Conservation (phyloP, 306 rosid genomes). For the Corylus avellana region DNA sequence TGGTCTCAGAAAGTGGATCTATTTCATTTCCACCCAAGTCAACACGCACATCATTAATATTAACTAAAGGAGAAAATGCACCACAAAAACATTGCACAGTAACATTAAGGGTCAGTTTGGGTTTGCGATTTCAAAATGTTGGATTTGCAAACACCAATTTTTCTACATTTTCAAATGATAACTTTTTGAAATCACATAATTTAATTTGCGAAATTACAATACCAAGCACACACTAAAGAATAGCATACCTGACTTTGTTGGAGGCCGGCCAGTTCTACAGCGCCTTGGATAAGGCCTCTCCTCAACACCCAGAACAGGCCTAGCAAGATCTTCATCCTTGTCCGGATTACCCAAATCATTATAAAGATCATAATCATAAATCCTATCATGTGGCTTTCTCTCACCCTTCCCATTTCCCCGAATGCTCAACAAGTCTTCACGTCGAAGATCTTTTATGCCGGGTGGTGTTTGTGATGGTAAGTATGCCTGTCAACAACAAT, state of each 20-base stretch:
- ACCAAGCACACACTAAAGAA: too few relatives aligned
- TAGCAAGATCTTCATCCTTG: slow-evolving; percentile 61
- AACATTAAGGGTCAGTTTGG: too few relatives aligned
- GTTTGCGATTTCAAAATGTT: too few relatives aligned
- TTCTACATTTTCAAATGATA: too few relatives aligned
- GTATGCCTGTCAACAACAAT: slow-evolving; percentile 50
- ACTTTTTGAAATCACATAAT: too few relatives aligned
- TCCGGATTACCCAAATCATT: slow-evolving; percentile 94
- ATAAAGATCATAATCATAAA: slow-evolving; percentile 80
- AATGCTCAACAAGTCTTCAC: slow-evolving; percentile 64
- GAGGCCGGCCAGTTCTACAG: slow-evolving; percentile 83
- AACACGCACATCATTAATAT: slow-evolving; percentile 20
- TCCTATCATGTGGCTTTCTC: slow-evolving; percentile 72
- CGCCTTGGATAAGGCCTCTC: slow-evolving; percentile 89
- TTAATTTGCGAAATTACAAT: too few relatives aligned
- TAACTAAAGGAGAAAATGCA: not conserved
- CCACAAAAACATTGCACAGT: not conserved
- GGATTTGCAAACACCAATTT: too few relatives aligned
- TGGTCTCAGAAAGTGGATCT: slow-evolving; percentile 74
- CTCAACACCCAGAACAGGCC: slow-evolving; percentile 65
- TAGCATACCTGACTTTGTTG: slow-evolving; percentile 52
- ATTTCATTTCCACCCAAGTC: slow-evolving; percentile 28
- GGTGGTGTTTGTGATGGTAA: slow-evolving; percentile 86
- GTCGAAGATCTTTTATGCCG: slow-evolving; percentile 77
- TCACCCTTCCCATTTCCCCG: slow-evolving; percentile 61